Percentiles rank a stretch among this genome's conserved stretches.
phyloP scores from a whole-genome alignment of 164 flowering plant species.

The Nymphaea thermarum region DNA sequence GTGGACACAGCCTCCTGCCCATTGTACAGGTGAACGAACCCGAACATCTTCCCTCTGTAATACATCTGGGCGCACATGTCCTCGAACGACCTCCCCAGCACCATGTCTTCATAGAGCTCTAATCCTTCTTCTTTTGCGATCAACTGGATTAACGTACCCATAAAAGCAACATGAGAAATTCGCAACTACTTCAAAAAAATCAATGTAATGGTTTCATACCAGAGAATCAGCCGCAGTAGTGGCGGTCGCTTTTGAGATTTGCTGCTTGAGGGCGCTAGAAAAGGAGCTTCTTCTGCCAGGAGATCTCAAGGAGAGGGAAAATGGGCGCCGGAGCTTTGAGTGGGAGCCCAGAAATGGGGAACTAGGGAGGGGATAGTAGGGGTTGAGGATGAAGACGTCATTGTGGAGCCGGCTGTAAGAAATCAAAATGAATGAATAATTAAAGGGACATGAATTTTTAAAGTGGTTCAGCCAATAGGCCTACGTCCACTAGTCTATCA shows the following conservation, averaged over 20 bases:
- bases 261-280: neutral
- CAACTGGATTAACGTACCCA: slow-evolving; percentile 28
- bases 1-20: slow-evolving; percentile 94
- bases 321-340: neutral
- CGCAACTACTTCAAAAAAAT: neutral
- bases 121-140: slow-evolving; percentile 70
- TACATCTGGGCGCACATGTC: slow-evolving; percentile 99
- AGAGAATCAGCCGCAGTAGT: neutral
- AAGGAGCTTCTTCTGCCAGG: neutral
- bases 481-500: too few relatives aligned
- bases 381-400: neutral
- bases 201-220: neutral
- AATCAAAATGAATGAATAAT: too few relatives aligned
- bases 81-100: slow-evolving; percentile 72
- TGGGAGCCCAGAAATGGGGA: neutral
- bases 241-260: neutral
- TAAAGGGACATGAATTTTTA: too few relatives aligned
- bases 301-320: neutral
- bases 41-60: slow-evolving; percentile 93
- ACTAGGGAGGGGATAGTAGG: neutral
- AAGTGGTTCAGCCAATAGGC: too few relatives aligned
- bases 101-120: slow-evolving; percentile 71
- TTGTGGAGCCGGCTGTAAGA: too few relatives aligned
- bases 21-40: slow-evolving; percentile 88
- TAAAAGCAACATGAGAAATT: neutral